Conservation (phyloP, 305 asterid genomes). For the Fraxinus angustifolia region DNA sequence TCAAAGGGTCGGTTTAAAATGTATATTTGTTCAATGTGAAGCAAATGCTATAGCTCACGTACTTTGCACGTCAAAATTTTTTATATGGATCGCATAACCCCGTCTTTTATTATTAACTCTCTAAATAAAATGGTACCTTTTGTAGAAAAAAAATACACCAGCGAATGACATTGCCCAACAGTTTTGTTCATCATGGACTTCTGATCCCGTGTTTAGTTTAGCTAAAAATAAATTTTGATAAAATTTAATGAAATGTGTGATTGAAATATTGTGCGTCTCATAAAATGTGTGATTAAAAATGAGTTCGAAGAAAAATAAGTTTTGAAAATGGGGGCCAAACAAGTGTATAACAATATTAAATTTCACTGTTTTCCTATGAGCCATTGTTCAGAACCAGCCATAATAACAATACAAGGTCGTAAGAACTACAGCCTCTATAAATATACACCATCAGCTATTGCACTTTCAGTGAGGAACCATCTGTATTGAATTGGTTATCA, state of each 20-base stretch:
- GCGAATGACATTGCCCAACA: neutral
- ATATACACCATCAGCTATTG: slow-evolving; percentile 30
- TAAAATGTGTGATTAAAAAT: neutral
- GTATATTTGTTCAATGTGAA: neutral
- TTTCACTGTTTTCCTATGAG: slow-evolving; percentile 25
- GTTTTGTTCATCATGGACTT: neutral
- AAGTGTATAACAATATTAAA: slow-evolving; percentile 23
- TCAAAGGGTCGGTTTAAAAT: neutral
- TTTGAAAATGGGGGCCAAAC: neutral
- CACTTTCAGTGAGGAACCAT: slow-evolving; percentile 14
- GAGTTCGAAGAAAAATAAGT: neutral
- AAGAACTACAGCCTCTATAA: slow-evolving; percentile 23
- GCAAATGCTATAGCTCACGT: neutral
- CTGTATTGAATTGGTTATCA: slow-evolving; percentile 6
- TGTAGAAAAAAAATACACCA: neutral
- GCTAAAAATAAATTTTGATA: neutral
- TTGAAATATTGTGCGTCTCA: neutral
- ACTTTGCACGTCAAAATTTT: neutral
- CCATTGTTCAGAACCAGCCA: slow-evolving; percentile 27
- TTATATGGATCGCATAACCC: neutral
- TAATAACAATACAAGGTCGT: slow-evolving; percentile 22
- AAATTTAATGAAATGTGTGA: neutral
- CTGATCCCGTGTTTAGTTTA: neutral
- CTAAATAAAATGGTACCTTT: neutral
- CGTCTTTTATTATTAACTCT: neutral